Conservation (phyloP, 306 rosid genomes). For the Quercus mongolica region DNA sequence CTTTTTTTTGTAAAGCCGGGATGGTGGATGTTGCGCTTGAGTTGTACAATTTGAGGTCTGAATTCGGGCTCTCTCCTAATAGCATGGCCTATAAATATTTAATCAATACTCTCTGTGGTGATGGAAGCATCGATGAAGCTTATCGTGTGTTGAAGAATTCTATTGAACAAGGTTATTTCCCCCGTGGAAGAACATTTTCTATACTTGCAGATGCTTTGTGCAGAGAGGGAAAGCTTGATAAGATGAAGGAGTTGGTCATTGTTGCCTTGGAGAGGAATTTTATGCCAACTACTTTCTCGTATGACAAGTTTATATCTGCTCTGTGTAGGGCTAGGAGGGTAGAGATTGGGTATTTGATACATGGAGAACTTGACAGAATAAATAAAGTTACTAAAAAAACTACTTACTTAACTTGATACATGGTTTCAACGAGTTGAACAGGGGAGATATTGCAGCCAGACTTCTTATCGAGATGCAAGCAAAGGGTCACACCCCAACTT, state of each 20-base stretch:
- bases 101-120: slow-evolving; percentile 59
- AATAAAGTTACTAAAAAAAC: slow-evolving; percentile 15
- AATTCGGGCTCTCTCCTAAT: slow-evolving; percentile 52
- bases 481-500: slow-evolving; percentile 40
- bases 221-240: slow-evolving; percentile 54
- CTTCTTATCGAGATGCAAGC: slow-evolving; percentile 78
- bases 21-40: slow-evolving; percentile 58
- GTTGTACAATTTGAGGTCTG: slow-evolving; percentile 49
- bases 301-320: slow-evolving; percentile 49
- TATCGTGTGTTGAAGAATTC: slow-evolving; percentile 38
- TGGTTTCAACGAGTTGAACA: slow-evolving; percentile 39
- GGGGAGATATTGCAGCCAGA: slow-evolving; percentile 65
- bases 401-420: slow-evolving; percentile 51
- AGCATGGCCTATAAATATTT: slow-evolving; percentile 66
- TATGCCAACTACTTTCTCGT: slow-evolving; percentile 31
- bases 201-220: slow-evolving; percentile 50
- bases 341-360: slow-evolving; percentile 55
- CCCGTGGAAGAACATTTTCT: slow-evolving; percentile 42
- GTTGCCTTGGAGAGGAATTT: slow-evolving; percentile 42
- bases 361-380: slow-evolving; percentile 37
- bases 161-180: slow-evolving; percentile 43
- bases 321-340: slow-evolving; percentile 53
- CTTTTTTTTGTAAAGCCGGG: slow-evolving; percentile 83
- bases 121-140: slow-evolving; percentile 53
- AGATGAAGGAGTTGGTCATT: slow-evolving; percentile 69